Percentiles rank a stretch among this genome's conserved stretches.
phyloP scores from a whole-genome alignment of 495 filamentous ascomycete genomes.

The Xanthoparmelia taractica region DNA sequence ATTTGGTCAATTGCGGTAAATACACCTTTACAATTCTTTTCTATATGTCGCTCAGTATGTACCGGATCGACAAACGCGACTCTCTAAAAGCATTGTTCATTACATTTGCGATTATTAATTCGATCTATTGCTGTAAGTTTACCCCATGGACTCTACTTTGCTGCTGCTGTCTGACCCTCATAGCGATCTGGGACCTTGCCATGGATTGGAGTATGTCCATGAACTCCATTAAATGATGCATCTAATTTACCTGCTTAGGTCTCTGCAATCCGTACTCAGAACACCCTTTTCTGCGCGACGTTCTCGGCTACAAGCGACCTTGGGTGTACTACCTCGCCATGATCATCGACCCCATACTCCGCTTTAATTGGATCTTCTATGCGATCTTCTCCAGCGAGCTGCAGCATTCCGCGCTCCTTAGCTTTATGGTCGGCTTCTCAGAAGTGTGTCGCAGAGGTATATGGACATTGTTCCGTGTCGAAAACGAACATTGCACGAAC shows the following conservation, averaged over 20 bases:
- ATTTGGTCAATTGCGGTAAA: constrained; percentile 87
- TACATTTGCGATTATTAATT: constrained; percentile 68
- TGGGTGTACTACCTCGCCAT: constrained; percentile 85
- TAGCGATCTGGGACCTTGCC: constrained; percentile 85
- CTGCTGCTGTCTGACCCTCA: background rate
- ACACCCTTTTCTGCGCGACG: constrained; percentile 65
- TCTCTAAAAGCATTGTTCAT: constrained; percentile 63
- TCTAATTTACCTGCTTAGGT: constrained; percentile 27
- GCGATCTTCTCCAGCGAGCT: constrained; percentile 68
- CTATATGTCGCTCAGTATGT: constrained; percentile 68
- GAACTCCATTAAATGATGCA: background rate
- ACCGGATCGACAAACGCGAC: constrained; percentile 59
- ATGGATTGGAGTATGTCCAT: constrained; percentile 77
- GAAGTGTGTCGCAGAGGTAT: constrained; percentile 78
- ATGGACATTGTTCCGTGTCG: constrained; percentile 88
- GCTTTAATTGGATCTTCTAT: constrained; percentile 95
- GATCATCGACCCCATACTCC: constrained; percentile 74
- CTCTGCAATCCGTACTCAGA: constrained; percentile 66
- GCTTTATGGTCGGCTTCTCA: constrained; percentile 65
- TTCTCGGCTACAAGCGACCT: constrained; percentile 64
- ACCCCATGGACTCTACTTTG: too few species aligned
- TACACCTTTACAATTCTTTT: constrained; percentile 78
- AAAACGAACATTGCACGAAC: constrained; percentile 92
- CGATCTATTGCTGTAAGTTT: constrained; percentile 65
- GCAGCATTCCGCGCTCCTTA: constrained; percentile 71